Evolutionary conservation across 441 rosid species (phyloP), one percentile per base, ranked within the genome.

Genomic region (Mallotus japonicus): DNA sequence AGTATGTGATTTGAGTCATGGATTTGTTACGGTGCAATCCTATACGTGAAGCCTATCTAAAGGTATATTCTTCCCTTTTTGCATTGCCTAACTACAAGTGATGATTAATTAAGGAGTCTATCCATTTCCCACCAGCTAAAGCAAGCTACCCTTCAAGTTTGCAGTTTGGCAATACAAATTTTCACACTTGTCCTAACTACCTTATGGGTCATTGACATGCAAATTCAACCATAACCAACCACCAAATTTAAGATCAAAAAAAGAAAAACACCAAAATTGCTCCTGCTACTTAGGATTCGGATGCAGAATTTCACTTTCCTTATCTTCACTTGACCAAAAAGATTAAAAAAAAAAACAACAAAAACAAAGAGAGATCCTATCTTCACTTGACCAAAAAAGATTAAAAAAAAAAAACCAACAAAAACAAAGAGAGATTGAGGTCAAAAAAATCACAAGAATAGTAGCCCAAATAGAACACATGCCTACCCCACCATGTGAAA

Each of bases 401-500:
- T 0, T 6, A 55, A 17, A 55, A 53, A 55, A 16, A 2, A n/a
- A 55, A 19, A 16, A n/a, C n/a, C 22, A 10, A 44, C 9, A 7
- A 10, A 44, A 44, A 44, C 32, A 44, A 44, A 44, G n/a, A 55
- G 5, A 16, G 6, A 6, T 1, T 2, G 4, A 6, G 11, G 13
- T 1, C 13, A 16, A 50, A 19, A 50, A 74, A 49, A 32, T 13
- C 65, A 22, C 42, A 15, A 20, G 42, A 20, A 5, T 20, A 32
- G 6, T 12, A 37, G 14, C 49, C 60, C 47, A 55, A 67, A 77
- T 49, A 44, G 62, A 57, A 55, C 74, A 19, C 63, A 62, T 34
- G 44, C 65, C 54, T 63, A 60, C 83, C 86, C 86, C 75, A 72
- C 85, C 85, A 83, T 46, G 87, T 73, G 86, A 75, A 67, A 1